Evolutionary conservation across 169 alveolate genomes (phyloP).

Genomic region (Cryptosporidium sp.): DNA sequence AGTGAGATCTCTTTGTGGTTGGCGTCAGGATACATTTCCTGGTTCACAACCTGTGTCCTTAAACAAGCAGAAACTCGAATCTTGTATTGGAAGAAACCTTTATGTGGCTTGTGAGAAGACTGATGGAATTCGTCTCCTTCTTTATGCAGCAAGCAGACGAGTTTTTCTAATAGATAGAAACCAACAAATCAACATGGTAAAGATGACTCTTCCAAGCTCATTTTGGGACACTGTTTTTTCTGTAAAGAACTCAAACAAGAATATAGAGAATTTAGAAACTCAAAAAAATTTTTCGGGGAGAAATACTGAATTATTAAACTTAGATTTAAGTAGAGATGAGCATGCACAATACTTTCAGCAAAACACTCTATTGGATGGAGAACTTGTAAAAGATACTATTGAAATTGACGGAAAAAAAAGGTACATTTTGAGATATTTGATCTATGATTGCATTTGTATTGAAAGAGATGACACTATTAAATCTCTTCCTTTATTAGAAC

Average conservation of each 20-base stretch:
- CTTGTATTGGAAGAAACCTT: conserved; percentile 76
- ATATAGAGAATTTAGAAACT: not conserved
- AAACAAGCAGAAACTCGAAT: conserved; percentile 79
- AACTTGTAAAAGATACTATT: conserved; percentile 84
- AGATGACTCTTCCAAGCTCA: conserved; percentile 83
- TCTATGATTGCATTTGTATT: conserved; percentile 88
- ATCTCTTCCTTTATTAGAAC: conserved; percentile 83
- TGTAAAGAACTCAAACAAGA: not conserved
- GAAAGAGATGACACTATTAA: conserved; percentile 84
- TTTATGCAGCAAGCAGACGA: conserved; percentile 87
- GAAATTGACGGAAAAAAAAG: conserved; percentile 57
- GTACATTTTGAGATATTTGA: conserved; percentile 81
- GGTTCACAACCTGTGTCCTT: conserved; percentile 91
- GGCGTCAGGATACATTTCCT: conserved; percentile 89
- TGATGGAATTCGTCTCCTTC: conserved; percentile 89
- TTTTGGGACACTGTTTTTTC: conserved; percentile 58
- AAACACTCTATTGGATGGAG: conserved; percentile 90
- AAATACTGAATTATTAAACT: conserved; percentile 43
- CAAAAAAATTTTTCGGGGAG: not conserved
- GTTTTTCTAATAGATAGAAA: conserved; percentile 88
- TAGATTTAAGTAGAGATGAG: conserved; percentile 75
- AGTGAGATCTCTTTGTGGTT: conserved; percentile 82
- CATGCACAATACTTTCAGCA: conserved; percentile 85
- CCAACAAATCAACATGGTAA: conserved; percentile 85
- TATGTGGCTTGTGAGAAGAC: conserved; percentile 92